Conservation (phyloP, 1,139 yeast species). For the Martiniozyma asiatica region DNA sequence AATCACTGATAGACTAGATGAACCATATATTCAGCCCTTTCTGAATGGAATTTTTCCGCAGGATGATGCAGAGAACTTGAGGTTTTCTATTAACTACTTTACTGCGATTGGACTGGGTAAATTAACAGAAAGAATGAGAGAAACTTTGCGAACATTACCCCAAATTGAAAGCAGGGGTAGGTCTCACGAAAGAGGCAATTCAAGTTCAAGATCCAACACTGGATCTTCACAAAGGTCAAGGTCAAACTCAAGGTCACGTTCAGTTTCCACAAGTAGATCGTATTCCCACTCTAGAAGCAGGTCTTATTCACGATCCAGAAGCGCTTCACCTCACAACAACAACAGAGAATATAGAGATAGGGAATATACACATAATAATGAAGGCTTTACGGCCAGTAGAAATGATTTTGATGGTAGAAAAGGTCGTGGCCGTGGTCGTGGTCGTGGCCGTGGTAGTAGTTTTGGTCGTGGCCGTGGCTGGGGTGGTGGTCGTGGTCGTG, state of each 20-base stretch:
- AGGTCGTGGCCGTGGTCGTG: too few relatives aligned
- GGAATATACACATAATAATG: too few relatives aligned
- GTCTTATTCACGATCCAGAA: slow-evolving; percentile 7
- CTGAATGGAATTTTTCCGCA: slow-evolving; percentile 41
- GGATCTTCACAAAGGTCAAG: too few relatives aligned
- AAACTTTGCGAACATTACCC: slow-evolving; percentile 31
- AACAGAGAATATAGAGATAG: too few relatives aligned
- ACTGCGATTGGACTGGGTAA: slow-evolving; percentile 87
- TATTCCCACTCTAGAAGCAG: slow-evolving; percentile 10
- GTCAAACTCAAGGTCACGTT: slow-evolving; percentile 9
- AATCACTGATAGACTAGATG: slow-evolving; percentile 36
- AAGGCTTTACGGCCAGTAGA: too few relatives aligned
- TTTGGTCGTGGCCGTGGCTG: too few relatives aligned
- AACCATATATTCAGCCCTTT: slow-evolving; percentile 36
- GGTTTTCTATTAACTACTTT: slow-evolving; percentile 81
- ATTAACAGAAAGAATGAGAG: slow-evolving; percentile 75
- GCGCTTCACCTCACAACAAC: slow-evolving; percentile 5
- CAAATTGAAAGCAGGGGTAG: slow-evolving; percentile 12
- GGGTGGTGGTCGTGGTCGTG: too few relatives aligned
- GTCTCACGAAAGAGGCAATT: slow-evolving; percentile 6
- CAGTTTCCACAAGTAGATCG: slow-evolving; percentile 17
- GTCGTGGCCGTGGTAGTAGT: too few relatives aligned
- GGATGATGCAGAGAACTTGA: slow-evolving; percentile 37
- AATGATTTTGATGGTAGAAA: too few relatives aligned
- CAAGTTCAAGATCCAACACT: slow-evolving; percentile 12